phyloP scores from a whole-genome alignment of 2,329 filamentous ascomycete species.

The Albophoma yamanashiensis region DNA sequence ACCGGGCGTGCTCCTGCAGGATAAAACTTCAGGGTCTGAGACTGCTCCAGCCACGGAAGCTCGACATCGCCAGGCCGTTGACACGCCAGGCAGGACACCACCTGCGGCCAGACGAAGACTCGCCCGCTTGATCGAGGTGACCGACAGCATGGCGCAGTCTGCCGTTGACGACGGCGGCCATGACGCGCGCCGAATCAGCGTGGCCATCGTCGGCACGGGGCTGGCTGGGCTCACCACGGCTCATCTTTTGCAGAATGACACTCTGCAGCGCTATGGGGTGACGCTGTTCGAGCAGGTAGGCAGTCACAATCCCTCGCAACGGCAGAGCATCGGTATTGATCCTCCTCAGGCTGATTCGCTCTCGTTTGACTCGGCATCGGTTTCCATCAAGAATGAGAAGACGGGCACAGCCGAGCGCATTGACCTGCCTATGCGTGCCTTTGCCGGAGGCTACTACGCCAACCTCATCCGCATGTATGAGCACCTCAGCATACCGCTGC shows the following conservation, averaged over 20 bases:
- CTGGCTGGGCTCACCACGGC: slow-evolving; percentile 25
- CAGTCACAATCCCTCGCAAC: neutral
- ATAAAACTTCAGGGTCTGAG: neutral
- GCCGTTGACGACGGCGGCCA: neutral
- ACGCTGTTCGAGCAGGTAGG: slow-evolving; percentile 26
- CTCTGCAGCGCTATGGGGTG: slow-evolving; percentile 17
- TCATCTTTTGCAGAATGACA: slow-evolving; percentile 21
- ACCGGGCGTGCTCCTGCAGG: neutral
- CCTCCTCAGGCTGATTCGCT: slow-evolving; percentile 17
- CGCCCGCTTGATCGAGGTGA: neutral
- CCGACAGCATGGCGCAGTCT: neutral
- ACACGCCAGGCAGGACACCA: neutral
- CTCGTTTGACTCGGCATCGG: slow-evolving; percentile 27
- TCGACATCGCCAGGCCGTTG: neutral
- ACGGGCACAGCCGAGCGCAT: slow-evolving; percentile 21
- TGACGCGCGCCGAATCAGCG: slow-evolving; percentile 1
- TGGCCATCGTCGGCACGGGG: slow-evolving; percentile 26
- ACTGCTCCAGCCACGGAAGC: neutral
- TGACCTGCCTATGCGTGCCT: slow-evolving; percentile 27
- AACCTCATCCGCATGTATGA: slow-evolving; percentile 47
- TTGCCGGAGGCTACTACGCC: slow-evolving; percentile 35
- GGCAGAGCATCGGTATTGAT: neutral
- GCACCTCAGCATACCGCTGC: slow-evolving; percentile 38
- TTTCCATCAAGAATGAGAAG: slow-evolving; percentile 20
- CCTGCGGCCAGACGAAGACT: neutral